These are phyloP conservation scores for Xylaria curta DNA, from an alignment of 495 filamentous ascomycete genomes.

Conservation along the genomic window DNA sequence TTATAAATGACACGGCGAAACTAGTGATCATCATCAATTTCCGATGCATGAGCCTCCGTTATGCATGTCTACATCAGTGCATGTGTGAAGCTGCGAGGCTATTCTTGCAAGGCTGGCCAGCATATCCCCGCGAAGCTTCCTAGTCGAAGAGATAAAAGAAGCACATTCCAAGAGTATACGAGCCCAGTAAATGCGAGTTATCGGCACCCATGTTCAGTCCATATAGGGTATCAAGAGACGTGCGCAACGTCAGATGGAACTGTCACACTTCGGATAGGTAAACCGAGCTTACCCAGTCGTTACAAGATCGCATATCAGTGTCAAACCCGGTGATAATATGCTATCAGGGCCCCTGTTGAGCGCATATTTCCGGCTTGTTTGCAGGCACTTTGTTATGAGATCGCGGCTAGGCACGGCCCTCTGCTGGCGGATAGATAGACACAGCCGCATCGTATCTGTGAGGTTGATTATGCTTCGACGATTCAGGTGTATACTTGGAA, in stretches of 20 bases:
- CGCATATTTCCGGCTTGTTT: conserved; percentile 6
- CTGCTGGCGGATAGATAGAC: background rate
- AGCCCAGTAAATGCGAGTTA: background rate
- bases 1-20: background rate
- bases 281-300: conserved; percentile 3
- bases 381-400: background rate
- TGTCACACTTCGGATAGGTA: conserved; percentile 16
- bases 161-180: background rate
- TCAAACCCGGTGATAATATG: conserved; percentile 5
- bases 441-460: conserved; percentile 8
- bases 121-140: background rate
- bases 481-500: conserved; percentile 6
- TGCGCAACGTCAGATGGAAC: conserved; percentile 7
- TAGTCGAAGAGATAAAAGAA: background rate
- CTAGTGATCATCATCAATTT: conserved; percentile 19
- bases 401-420: conserved; percentile 14
- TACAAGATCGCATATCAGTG: conserved; percentile 21
- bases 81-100: conserved; percentile 12
- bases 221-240: background rate
- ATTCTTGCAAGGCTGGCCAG: conserved; percentile 12
- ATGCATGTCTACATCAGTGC: background rate
- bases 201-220: background rate
- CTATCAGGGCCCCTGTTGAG: background rate
- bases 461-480: conserved; percentile 11
- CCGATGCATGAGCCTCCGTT: conserved; percentile 16